Evolutionary conservation across 2,329 filamentous ascomycete genomes (phyloP).

Genomic region (Aspergillus sp.): DNA sequence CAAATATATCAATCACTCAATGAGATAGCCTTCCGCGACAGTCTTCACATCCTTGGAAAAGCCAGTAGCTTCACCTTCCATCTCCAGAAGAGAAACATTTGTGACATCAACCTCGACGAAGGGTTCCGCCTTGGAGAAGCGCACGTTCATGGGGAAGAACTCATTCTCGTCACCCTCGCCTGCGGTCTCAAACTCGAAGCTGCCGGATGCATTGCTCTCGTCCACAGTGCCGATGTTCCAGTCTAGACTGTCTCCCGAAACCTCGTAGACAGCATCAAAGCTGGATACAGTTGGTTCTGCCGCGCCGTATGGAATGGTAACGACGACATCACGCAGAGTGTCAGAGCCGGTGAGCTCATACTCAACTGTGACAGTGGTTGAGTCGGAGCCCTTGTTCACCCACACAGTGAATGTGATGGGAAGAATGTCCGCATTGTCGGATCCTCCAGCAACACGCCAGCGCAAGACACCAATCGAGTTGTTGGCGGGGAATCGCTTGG

Average conservation of each 20-base stretch:
- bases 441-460: constrained; percentile 76
- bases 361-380: constrained; percentile 87
- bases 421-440: constrained; percentile 72
- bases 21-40: constrained; percentile 39
- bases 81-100: constrained; percentile 39
- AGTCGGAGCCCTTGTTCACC: constrained; percentile 83
- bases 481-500: constrained; percentile 89
- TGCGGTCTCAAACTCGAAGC: constrained; percentile 92
- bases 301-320: constrained; percentile 80
- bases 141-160: constrained; percentile 95
- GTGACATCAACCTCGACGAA: constrained; percentile 87
- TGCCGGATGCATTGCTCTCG: constrained; percentile 74
- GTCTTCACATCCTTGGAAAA: constrained; percentile 44
- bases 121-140: constrained; percentile 79
- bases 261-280: constrained; percentile 91
- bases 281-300: constrained; percentile 85
- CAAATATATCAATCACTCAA: constrained; percentile 32
- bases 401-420: constrained; percentile 97
- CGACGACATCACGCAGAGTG: constrained; percentile 73
- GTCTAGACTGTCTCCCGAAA: constrained; percentile 85
- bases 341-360: constrained; percentile 87
- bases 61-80: constrained; percentile 39
- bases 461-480: constrained; percentile 88
- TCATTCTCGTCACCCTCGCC: constrained; percentile 82
- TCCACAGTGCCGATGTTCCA: constrained; percentile 89